Base-by-base conservation (phyloP, 2,329 filamentous ascomycete genomes). In the Chaetomium olivaceum region DNA sequence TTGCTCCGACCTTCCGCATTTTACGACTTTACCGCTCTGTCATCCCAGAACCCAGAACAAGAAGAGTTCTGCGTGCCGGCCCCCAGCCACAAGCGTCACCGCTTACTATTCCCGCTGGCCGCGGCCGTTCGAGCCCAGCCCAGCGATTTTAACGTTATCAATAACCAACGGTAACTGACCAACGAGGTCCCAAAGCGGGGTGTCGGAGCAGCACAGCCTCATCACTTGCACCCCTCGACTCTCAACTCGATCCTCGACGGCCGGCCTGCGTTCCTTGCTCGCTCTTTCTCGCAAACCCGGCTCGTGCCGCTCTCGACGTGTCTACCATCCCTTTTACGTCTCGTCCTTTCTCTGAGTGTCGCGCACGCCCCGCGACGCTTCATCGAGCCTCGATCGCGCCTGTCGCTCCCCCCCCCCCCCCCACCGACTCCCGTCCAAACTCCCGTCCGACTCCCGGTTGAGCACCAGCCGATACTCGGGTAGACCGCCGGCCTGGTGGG, bases 381-480 rank as follows among this genome's bases (percentile, higher is more conserved):
- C 58, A 62, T 50, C 56, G 62, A 46, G 61, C 50, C 46, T 14
- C 46, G 31, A 21, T 14, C 21, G 7, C 21, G 39, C n/a, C 31
- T n/a, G 16, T 43, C 56, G 48, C 57, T 43, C 21, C 46, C 59
- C 27, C 52, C 52, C 57, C 31, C 21, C 46, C 59, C 27, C 52
- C 52, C 57, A 27, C 61, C 57, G 50, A 55, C 58, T 43, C 43
- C 27, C 39, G 19, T 50, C 51, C 55, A 27, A 31, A 14, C 52
- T 21, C 14, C 55, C 31, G 55, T 65, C 57, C 60, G 59, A 48
- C 23, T 63, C 52, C 33, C 62, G 58, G 21, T 52, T 25, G 21
- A 36, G 43, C 64, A 81, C 82, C 58, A 65, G 81, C 82, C 61
- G 51, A 60, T 51, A 58, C 55, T 52, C 56, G 50, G 66, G 52